Percentiles rank a stretch among this genome's conserved stretches.
These are phyloP conservation scores for Solanum boliviense DNA, from an alignment of 257 asterid genomes.

Conservation along the genomic window DNA sequence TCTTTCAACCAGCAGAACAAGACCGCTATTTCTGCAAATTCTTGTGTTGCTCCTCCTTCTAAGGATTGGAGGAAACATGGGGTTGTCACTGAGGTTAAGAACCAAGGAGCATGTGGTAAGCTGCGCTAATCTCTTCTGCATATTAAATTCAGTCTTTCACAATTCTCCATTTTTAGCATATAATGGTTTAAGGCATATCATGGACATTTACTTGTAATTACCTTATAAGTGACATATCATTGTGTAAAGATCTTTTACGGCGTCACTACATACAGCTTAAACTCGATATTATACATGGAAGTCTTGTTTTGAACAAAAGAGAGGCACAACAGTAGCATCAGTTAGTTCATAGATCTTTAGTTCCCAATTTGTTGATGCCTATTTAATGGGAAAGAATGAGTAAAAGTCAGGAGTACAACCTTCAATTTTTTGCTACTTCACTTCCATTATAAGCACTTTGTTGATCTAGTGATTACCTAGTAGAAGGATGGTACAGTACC, in stretches of 20 bases:
- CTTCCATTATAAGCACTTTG: background rate
- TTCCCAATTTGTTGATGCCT: background rate
- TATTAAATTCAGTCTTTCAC: background rate
- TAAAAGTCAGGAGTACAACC: background rate
- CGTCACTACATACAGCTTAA: background rate
- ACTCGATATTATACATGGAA: background rate
- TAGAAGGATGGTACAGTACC: background rate
- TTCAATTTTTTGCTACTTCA: background rate
- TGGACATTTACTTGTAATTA: background rate
- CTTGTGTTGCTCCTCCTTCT: slow-evolving; percentile 13
- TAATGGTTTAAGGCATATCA: background rate
- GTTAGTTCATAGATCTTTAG: slow-evolving; percentile 1
- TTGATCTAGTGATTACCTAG: background rate
- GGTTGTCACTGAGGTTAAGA: slow-evolving; percentile 18
- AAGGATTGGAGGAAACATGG: slow-evolving; percentile 30
- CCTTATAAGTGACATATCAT: background rate
- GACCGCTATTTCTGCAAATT: background rate
- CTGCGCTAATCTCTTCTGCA: background rate
- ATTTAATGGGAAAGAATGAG: background rate
- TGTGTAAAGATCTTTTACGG: background rate
- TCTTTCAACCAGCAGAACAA: background rate
- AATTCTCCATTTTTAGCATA: background rate
- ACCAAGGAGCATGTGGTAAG: slow-evolving; percentile 18
- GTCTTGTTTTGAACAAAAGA: background rate
- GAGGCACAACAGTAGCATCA: background rate